Base-by-base conservation (phyloP, 176 grass and related monocot genomes). In the Calamus simplicifolius region DNA sequence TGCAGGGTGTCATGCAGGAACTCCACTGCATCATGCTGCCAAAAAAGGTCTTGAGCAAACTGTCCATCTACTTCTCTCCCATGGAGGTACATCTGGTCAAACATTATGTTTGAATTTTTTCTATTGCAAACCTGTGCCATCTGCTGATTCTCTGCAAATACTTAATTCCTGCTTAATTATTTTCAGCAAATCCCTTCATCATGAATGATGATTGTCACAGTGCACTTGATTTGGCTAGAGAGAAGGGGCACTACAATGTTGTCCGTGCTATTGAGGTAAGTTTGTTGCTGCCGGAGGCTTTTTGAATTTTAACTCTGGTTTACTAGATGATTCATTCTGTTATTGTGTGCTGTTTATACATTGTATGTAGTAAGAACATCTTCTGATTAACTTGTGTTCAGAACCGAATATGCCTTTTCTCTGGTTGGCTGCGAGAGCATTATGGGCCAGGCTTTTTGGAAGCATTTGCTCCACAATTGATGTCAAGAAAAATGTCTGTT, bases 1-100 rank as follows among this genome's bases (percentile, higher is more conserved):
- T 54, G 21, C 49, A 97, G 84, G 93, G 59, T 72, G 75, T 38
- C 63, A 88, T 73, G 77, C 70, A 14, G 87, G 87, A 75, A 98
- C 87, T 31, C 78, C 93, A 72, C 74, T 98, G 77, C 93, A 98
- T 73, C 93, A 88, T 92, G 93, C 93, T 85, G 84, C 87, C 21
- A 98, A 98, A 67, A 92, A 81, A 71, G 87, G 87, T 0, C 75
- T 82, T 50, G 87, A 85, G 62, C 78, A 59, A 68, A 89, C 81
- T 74, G 81, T 85, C 38, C 78, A 88, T 80, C 79, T 92, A 54
- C 81, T 98, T 73, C 75, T 98, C 23, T 85, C 87, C 17, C 65
- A 80, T 83, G 84, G 87, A 92, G 93, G 93, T 98, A 73, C 19
- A 27, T 38, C 14, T 50, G 13, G 50, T 19, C 10, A 38, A 43